phyloP scores from a whole-genome alignment of 2,329 filamentous ascomycete genomes.

The Allantophomopsis lycopodina region DNA sequence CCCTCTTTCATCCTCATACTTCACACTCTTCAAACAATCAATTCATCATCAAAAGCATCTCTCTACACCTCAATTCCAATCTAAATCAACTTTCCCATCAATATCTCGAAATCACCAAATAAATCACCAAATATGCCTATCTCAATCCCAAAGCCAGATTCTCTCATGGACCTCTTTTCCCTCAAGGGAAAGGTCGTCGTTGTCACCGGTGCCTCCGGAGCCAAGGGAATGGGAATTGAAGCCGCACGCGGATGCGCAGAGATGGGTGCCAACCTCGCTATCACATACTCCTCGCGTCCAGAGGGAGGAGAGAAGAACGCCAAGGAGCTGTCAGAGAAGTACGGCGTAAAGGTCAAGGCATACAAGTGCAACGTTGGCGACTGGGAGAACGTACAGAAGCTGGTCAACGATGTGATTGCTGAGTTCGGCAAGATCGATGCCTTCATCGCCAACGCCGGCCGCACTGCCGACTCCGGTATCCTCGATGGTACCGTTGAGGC shows the following conservation, averaged over 20 bases:
- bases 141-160: slow-evolving; percentile 38
- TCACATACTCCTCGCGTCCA: slow-evolving; percentile 51
- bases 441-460: slow-evolving; percentile 58
- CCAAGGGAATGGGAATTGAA: slow-evolving; percentile 55
- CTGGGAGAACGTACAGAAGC: slow-evolving; percentile 37
- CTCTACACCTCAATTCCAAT: neutral
- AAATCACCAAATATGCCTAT: slow-evolving; percentile 34
- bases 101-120: slow-evolving; percentile 2
- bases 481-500: slow-evolving; percentile 53
- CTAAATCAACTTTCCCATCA: slow-evolving; percentile 1
- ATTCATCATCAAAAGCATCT: slow-evolving; percentile 2
- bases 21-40: slow-evolving; percentile 1
- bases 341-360: slow-evolving; percentile 51
- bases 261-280: slow-evolving; percentile 48
- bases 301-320: slow-evolving; percentile 53
- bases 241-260: slow-evolving; percentile 51
- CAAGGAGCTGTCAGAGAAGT: slow-evolving; percentile 41
- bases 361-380: slow-evolving; percentile 50
- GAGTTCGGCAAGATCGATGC: slow-evolving; percentile 61
- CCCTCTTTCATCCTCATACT: no score
- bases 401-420: slow-evolving; percentile 43
- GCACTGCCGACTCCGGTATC: slow-evolving; percentile 54
- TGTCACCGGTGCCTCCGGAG: slow-evolving; percentile 48
- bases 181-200: slow-evolving; percentile 47
- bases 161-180: slow-evolving; percentile 46